phyloP scores from a whole-genome alignment of 495 filamentous ascomycete genomes.

The Trypethelium eluteriae region DNA sequence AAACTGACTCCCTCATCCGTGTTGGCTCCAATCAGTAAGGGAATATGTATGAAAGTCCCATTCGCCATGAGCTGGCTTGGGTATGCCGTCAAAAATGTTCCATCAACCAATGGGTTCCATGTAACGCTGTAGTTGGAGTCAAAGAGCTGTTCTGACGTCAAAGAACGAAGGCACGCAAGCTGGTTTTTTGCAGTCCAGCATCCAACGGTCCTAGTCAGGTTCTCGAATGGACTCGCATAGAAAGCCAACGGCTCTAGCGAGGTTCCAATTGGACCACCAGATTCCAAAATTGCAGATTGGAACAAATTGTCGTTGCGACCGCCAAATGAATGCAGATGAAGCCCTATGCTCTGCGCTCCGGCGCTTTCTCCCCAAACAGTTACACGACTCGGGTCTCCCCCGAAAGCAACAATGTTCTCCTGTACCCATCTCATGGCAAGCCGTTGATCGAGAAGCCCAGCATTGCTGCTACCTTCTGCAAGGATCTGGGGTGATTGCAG shows the following conservation, averaged over 20 bases:
- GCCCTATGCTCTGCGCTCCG: slow-evolving; percentile 47
- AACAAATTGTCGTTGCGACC: slow-evolving; percentile 23
- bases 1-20: slow-evolving; percentile 46
- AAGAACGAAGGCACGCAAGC: slow-evolving; percentile 21
- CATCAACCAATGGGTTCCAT: slow-evolving; percentile 42
- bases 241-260: slow-evolving; percentile 32
- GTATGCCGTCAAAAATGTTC: slow-evolving; percentile 41
- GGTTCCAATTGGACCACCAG: slow-evolving; percentile 39
- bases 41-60: slow-evolving; percentile 21
- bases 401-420: slow-evolving; percentile 47
- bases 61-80: slow-evolving; percentile 30
- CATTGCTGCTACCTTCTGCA: slow-evolving; percentile 21
- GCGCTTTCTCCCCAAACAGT: slow-evolving; percentile 40
- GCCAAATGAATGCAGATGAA: slow-evolving; percentile 33
- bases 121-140: slow-evolving; percentile 34
- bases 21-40: slow-evolving; percentile 30
- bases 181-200: slow-evolving; percentile 18
- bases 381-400: slow-evolving; percentile 39
- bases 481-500: slow-evolving; percentile 23
- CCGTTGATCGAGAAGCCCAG: slow-evolving; percentile 23
- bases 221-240: slow-evolving; percentile 39
- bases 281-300: slow-evolving; percentile 28
- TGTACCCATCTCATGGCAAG: slow-evolving; percentile 22
- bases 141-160: slow-evolving; percentile 42
- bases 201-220: slow-evolving; percentile 31